These are phyloP conservation scores for Lepiota subincarnata DNA, from an alignment of 768 basidiomycete species.

Conservation along the genomic window DNA sequence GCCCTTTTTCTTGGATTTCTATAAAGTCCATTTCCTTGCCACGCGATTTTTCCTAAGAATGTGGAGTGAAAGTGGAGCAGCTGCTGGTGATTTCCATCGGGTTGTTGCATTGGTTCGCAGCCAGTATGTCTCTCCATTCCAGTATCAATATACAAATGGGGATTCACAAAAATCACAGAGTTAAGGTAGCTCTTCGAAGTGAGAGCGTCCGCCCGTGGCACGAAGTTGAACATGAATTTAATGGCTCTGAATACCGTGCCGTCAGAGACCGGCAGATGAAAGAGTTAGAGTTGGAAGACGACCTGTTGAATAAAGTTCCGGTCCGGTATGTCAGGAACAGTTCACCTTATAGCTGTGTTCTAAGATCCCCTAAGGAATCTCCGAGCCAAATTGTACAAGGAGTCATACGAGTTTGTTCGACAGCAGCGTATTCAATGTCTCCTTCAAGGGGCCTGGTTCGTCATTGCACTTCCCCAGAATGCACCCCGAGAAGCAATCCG, in stretches of 20 bases:
- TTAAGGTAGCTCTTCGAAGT: slow-evolving; percentile 69
- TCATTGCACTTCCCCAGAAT: slow-evolving; percentile 63
- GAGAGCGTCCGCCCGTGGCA: slow-evolving; percentile 80
- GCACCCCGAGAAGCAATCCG: slow-evolving; percentile 50
- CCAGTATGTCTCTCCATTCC: slow-evolving; percentile 55
- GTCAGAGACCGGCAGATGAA: slow-evolving; percentile 87
- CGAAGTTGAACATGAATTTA: slow-evolving; percentile 76
- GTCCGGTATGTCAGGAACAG: slow-evolving; percentile 56
- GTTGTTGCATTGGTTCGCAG: slow-evolving; percentile 75
- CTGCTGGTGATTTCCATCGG: slow-evolving; percentile 69
- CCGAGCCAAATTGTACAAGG: slow-evolving; percentile 80
- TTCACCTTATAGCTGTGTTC: slow-evolving; percentile 2
- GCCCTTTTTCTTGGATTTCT: slow-evolving; percentile 85
- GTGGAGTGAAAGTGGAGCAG: slow-evolving; percentile 87
- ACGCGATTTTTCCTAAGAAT: slow-evolving; percentile 87
- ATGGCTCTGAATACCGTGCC: slow-evolving; percentile 79
- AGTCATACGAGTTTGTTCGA: slow-evolving; percentile 86
- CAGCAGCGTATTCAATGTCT: slow-evolving; percentile 87
- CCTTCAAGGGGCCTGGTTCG: slow-evolving; percentile 89
- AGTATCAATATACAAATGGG: slow-evolving; percentile 1
- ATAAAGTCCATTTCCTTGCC: slow-evolving; percentile 75
- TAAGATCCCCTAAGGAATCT: slow-evolving; percentile 55
- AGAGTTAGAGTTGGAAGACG: slow-evolving; percentile 85
- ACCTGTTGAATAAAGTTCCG: slow-evolving; percentile 79
- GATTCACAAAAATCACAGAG: slow-evolving; percentile 36